Conservation (phyloP, 129 eudicot species). For the Daucus carota region DNA sequence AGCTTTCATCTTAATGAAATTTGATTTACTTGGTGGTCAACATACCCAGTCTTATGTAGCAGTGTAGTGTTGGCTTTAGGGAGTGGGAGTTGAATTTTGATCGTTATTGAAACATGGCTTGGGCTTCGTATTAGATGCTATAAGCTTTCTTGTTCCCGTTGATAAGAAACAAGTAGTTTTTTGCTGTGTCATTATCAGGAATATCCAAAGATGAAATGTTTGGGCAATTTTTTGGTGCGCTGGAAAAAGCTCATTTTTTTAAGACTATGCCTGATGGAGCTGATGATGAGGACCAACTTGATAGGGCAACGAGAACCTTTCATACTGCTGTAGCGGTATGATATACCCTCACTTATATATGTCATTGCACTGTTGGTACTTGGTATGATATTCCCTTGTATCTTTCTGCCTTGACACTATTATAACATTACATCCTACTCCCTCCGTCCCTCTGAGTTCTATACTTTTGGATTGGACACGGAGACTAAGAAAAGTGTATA, state of each 20-base stretch:
- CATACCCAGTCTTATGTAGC: not conserved
- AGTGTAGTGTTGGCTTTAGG: not conserved
- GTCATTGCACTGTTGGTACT: too few relatives aligned
- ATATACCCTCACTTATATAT: not conserved
- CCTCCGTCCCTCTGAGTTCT: too few relatives aligned
- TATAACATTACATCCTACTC: too few relatives aligned
- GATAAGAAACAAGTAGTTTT: not conserved
- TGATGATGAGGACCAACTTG: conserved; percentile 66
- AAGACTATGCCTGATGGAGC: conserved; percentile 51
- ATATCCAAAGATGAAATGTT: conserved; percentile 64
- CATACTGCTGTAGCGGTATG: conserved; percentile 65
- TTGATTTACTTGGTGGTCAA: not conserved
- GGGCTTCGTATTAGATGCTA: not conserved
- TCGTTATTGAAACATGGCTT: not conserved
- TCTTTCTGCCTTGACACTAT: too few relatives aligned
- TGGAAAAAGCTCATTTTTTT: conserved; percentile 61
- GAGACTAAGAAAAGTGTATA: too few relatives aligned
- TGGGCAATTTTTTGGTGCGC: conserved; percentile 69
- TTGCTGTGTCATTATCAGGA: conserved; percentile 31
- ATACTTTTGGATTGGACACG: too few relatives aligned
- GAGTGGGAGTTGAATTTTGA: not conserved
- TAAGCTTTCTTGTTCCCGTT: not conserved
- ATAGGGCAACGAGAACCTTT: conserved; percentile 63
- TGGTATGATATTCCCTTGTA: too few relatives aligned
- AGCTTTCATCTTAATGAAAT: not conserved